These are phyloP conservation scores for Candida morakotiae DNA, from an alignment of 805 yeast species.

Conservation along the genomic window DNA sequence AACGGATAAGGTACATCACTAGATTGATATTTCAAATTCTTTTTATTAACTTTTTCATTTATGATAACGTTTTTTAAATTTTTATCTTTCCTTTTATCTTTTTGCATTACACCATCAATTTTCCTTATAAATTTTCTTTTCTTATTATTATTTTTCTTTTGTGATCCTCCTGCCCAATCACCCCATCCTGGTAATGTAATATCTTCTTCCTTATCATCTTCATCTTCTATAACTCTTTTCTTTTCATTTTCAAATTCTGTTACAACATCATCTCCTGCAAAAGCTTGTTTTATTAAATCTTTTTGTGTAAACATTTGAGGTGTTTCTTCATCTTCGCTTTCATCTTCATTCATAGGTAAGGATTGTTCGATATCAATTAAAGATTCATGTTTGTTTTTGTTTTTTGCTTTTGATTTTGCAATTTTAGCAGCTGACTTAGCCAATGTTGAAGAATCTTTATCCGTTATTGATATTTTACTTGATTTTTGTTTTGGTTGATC, in stretches of 20 bases:
- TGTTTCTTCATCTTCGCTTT: constrained; percentile 23
- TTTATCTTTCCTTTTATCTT: constrained; percentile 74
- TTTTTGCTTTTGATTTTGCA: constrained; percentile 31
- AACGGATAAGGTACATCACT: constrained; percentile 92
- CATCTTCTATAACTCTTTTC: constrained; percentile 58
- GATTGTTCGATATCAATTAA: constrained; percentile 52
- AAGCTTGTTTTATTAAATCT: constrained; percentile 83
- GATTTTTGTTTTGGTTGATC: constrained; percentile 23
- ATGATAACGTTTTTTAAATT: constrained; percentile 77
- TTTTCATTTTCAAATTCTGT: constrained; percentile 78
- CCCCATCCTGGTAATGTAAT: constrained; percentile 97
- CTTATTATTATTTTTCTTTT: constrained; percentile 37
- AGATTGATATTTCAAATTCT: constrained; percentile 80
- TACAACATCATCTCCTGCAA: constrained; percentile 96
- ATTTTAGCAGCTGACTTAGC: constrained; percentile 39
- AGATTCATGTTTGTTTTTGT: constrained; percentile 17
- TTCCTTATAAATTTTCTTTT: constrained; percentile 65
- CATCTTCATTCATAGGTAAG: constrained; percentile 31
- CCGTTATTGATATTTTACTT: constrained; percentile 26
- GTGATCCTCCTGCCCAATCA: constrained; percentile 76
- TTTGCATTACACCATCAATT: constrained; percentile 69
- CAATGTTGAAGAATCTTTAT: constrained; percentile 33
- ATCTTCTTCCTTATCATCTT: constrained; percentile 85
- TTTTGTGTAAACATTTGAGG: constrained; percentile 65
- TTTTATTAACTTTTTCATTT: constrained; percentile 82